These are phyloP conservation scores for Fraxinus pennsylvanica DNA, from an alignment of 257 asterid genomes.

Conservation along the genomic window DNA sequence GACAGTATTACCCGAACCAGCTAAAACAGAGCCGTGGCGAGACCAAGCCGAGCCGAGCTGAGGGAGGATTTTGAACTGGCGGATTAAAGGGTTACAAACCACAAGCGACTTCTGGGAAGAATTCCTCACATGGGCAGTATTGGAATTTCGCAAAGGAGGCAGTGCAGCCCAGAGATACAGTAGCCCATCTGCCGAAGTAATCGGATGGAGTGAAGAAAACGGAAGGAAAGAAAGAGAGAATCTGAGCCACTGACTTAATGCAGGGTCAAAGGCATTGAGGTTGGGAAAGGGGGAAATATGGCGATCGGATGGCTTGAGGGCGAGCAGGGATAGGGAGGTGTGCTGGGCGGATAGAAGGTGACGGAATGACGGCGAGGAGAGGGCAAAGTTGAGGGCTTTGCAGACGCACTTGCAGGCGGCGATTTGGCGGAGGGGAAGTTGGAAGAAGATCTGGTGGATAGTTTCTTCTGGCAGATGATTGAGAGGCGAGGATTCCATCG, in stretches of 20 bases:
- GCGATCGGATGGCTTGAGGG: conserved; percentile 73
- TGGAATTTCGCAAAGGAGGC: conserved; percentile 12
- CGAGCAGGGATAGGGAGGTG: conserved; percentile 54
- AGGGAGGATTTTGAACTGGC: conserved; percentile 62
- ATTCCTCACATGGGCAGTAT: conserved; percentile 25
- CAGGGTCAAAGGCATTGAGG: conserved; percentile 79
- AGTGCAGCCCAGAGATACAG: conserved; percentile 82
- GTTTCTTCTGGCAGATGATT: conserved; percentile 79
- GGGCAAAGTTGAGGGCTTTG: conserved; percentile 52
- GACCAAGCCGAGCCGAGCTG: conserved; percentile 99
- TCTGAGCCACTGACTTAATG: conserved; percentile 60
- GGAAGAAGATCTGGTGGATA: conserved; percentile 76
- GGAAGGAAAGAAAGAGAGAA: conserved; percentile 89
- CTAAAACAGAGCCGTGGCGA: conserved; percentile 86
- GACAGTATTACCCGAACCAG: conserved; percentile 64
- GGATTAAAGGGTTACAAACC: conserved; percentile 80
- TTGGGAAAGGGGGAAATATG: conserved; percentile 61
- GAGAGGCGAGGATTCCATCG: conserved; percentile 81
- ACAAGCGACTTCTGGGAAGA: conserved; percentile 59
- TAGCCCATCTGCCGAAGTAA: conserved; percentile 76
- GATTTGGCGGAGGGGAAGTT: conserved; percentile 72
- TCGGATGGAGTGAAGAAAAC: conserved; percentile 76
- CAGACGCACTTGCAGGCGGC: conserved; percentile 72
- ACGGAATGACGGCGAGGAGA: conserved; percentile 73
- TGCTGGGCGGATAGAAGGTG: conserved; percentile 64